Percentiles rank a stretch among this genome's conserved stretches.
Conservation (phyloP, 2,329 filamentous ascomycete genomes). For the Fusarium illudens region DNA sequence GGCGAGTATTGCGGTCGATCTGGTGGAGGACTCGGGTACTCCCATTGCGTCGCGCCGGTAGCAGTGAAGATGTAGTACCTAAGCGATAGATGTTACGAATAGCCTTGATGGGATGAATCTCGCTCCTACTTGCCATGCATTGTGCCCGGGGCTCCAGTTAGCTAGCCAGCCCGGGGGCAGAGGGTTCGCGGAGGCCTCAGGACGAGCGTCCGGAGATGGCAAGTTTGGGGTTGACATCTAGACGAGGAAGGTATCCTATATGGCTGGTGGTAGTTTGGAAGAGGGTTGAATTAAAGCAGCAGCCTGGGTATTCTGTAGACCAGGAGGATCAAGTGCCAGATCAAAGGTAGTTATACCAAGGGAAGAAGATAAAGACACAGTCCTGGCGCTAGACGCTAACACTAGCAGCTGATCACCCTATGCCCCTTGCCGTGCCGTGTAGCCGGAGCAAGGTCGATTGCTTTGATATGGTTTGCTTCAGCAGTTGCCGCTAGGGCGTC, state of each 20-base stretch:
- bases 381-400: neutral
- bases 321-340: neutral
- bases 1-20: neutral
- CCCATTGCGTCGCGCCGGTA: constrained; percentile 17
- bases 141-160: constrained; percentile 19
- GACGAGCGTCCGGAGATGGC: neutral
- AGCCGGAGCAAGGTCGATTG: neutral
- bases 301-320: neutral
- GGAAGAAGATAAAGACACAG: neutral
- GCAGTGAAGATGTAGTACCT: constrained; percentile 18
- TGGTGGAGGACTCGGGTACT: constrained; percentile 5
- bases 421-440: neutral
- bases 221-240: constrained; percentile 2
- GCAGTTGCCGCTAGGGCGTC: neutral
- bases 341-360: neutral
- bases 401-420: neutral
- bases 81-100: neutral
- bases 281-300: neutral
- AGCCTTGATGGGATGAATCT: neutral
- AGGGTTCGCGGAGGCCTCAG: neutral
- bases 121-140: constrained; percentile 7
- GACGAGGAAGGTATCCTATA: neutral
- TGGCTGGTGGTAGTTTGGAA: neutral
- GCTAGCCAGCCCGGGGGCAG: constrained; percentile 14
- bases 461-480: neutral